These are phyloP conservation scores for Chytriomyces sp. DNA, from an alignment of 192 early-diverging fungal species.

Conservation along the genomic window DNA sequence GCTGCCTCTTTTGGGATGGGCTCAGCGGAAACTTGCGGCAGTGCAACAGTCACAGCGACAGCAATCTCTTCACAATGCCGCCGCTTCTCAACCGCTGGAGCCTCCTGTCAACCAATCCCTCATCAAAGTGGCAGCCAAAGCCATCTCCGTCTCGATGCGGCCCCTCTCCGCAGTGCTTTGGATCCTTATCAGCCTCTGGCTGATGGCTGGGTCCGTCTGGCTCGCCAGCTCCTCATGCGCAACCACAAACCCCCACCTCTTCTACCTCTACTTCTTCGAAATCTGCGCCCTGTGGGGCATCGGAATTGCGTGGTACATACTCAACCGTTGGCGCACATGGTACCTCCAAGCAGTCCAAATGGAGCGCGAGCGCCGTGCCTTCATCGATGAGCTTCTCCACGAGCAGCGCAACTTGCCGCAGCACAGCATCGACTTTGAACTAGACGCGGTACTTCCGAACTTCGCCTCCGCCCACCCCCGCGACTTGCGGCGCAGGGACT, in stretches of 20 bases:
- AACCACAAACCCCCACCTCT: conserved; percentile 16
- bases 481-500: background rate
- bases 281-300: background rate
- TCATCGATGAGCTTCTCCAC: background rate
- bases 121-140: background rate
- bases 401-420: no score
- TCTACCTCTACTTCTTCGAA: background rate
- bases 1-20: background rate
- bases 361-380: background rate
- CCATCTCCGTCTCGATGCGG: background rate
- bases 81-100: background rate
- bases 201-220: conserved; percentile 21
- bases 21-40: background rate
- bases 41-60: background rate
- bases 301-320: conserved; percentile 14
- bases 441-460: background rate
- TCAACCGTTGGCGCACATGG: conserved; percentile 12
- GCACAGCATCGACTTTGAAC: no score
- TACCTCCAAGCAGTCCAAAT: background rate
- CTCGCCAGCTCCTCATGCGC: background rate
- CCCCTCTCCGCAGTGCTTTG: background rate
- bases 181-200: conserved; percentile 13
- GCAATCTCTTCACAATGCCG: no score
- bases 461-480: background rate
- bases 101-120: background rate